phyloP scores from a whole-genome alignment of 2,329 filamentous ascomycete species.

The Lecanicillium sp. region DNA sequence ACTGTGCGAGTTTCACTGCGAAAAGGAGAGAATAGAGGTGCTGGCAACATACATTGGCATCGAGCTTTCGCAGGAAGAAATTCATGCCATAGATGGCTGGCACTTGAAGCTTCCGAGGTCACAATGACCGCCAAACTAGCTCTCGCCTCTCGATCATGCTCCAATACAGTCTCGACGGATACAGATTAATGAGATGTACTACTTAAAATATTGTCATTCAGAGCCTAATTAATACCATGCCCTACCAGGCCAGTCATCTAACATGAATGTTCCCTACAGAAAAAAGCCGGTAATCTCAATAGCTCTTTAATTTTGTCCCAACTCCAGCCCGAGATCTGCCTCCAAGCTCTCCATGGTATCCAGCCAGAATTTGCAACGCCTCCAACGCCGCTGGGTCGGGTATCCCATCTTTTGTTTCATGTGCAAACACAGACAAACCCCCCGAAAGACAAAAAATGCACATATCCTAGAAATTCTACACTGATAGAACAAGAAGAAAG shows the following conservation, averaged over 20 bases:
- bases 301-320: background rate
- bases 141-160: no score
- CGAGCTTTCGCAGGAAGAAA: background rate
- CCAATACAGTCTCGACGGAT: no score
- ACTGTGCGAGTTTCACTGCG: slow-evolving; percentile 37
- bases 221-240: slow-evolving; percentile 12
- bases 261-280: slow-evolving; percentile 10
- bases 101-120: background rate
- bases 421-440: background rate
- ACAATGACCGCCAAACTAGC: no score
- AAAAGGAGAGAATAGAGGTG: slow-evolving; percentile 32
- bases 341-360: slow-evolving; percentile 10
- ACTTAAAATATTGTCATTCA: slow-evolving; percentile 8
- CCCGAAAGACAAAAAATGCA: background rate
- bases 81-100: background rate
- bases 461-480: slow-evolving; percentile 2
- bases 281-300: background rate
- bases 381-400: slow-evolving; percentile 8
- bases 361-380: slow-evolving; percentile 8
- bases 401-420: slow-evolving; percentile 1
- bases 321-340: slow-evolving; percentile 1
- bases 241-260: slow-evolving; percentile 10
- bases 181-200: no score
- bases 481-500: no score
- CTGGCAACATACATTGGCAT: background rate